These are phyloP conservation scores for Rosa rugosa DNA, from an alignment of 306 rosid genomes.

Conservation along the genomic window DNA sequence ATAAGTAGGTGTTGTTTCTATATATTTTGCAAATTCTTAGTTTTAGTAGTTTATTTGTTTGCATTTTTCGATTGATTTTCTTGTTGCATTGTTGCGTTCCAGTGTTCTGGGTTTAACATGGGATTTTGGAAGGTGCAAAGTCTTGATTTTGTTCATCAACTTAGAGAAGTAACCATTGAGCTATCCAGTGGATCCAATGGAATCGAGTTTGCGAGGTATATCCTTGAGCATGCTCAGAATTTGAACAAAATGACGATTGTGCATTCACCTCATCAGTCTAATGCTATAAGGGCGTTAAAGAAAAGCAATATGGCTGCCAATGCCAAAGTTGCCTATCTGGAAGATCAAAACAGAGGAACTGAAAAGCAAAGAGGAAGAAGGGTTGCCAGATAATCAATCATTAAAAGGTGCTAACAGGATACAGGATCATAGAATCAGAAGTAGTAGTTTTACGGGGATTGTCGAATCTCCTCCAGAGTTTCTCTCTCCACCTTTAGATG, in stretches of 20 bases:
- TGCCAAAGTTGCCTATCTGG: not conserved
- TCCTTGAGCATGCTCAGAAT: not conserved
- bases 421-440: not conserved
- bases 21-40: no score
- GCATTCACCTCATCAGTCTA: not conserved
- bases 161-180: not conserved
- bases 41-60: not conserved
- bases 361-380: not conserved
- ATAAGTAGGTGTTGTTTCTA: not conserved
- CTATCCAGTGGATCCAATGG: not conserved
- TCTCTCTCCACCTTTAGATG: no score
- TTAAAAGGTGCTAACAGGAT: not conserved
- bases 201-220: not conserved
- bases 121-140: conserved; percentile 1
- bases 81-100: not conserved
- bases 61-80: not conserved
- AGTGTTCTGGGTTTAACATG: not conserved
- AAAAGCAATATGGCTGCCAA: not conserved
- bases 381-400: not conserved
- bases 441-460: not conserved
- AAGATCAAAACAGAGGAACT: not conserved
- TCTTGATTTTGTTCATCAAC: not conserved
- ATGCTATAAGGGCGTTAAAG: not conserved
- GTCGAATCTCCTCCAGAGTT: not conserved
- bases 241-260: not conserved